phyloP scores from a whole-genome alignment of 805 yeast genomes.

The Candida chauliodis region DNA sequence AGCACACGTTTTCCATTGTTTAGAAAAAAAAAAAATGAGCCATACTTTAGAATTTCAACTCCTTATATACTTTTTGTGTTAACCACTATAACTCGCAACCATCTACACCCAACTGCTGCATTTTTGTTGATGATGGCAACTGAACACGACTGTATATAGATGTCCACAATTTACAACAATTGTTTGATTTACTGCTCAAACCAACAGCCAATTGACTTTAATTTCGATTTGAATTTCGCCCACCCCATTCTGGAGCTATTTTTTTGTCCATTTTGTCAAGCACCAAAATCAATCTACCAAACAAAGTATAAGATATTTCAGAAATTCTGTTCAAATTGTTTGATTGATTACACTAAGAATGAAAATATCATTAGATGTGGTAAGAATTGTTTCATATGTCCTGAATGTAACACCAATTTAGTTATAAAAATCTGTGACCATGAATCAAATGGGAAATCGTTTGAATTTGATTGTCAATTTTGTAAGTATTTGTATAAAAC shows the following conservation, averaged over 20 bases:
- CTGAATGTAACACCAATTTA: conserved; percentile 28
- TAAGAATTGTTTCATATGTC: conserved; percentile 41
- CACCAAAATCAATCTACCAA: conserved; percentile 25
- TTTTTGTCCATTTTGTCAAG: conserved; percentile 38
- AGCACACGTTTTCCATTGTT: conserved; percentile 3
- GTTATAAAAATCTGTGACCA: conserved; percentile 17
- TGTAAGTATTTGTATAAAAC: conserved; percentile 36
- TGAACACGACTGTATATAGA: conserved; percentile 2
- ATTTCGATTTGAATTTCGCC: conserved; percentile 6
- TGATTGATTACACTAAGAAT: conserved; percentile 29
- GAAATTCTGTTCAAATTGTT: conserved; percentile 37
- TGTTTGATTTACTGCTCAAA: conserved; percentile 18
- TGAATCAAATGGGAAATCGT: conserved; percentile 23
- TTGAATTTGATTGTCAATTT: conserved; percentile 34
- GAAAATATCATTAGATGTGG: conserved; percentile 20
- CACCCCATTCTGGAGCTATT: conserved; percentile 22
- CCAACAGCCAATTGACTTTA: background rate
- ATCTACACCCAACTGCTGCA: no score
- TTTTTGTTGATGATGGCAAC: background rate
- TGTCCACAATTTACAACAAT: conserved; percentile 24
- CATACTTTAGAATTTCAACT: background rate
- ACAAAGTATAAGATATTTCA: conserved; percentile 20
- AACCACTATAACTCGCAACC: conserved; percentile 3
- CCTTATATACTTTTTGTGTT: background rate
- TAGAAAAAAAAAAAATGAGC: background rate